Conservation (phyloP, 2,329 filamentous ascomycete species). For the Pyrenophora teres region DNA sequence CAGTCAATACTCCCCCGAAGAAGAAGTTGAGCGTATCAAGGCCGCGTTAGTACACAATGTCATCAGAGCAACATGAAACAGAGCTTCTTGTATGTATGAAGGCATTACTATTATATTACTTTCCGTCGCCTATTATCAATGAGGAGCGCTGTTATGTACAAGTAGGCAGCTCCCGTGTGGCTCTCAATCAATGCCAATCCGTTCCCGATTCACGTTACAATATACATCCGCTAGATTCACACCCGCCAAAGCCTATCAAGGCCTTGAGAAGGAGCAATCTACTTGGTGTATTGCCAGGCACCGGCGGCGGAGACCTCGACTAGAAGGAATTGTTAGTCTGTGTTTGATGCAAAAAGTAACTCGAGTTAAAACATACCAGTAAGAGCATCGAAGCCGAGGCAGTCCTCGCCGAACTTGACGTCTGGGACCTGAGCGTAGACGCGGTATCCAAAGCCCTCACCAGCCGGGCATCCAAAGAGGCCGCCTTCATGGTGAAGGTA, state of each 20-base stretch:
- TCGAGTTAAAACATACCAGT: slow-evolving; percentile 29
- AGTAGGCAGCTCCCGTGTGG: not conserved
- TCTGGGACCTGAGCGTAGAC: slow-evolving; percentile 37
- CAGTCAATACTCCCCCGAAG: slow-evolving; percentile 23
- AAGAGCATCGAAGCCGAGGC: slow-evolving; percentile 45
- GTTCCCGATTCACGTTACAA: slow-evolving; percentile 9
- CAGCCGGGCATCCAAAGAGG: slow-evolving; percentile 42
- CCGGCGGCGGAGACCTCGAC: slow-evolving; percentile 29
- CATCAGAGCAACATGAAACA: too few species aligned
- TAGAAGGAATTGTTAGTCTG: slow-evolving; percentile 14
- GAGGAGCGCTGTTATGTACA: slow-evolving; percentile 17
- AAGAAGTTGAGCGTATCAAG: slow-evolving; percentile 33
- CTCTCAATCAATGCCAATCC: too few species aligned
- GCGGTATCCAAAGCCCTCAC: slow-evolving; percentile 34
- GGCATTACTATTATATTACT: slow-evolving; percentile 26
- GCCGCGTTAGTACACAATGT: not conserved
- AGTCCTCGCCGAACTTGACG: slow-evolving; percentile 28
- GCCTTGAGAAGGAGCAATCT: slow-evolving; percentile 9
- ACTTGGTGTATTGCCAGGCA: slow-evolving; percentile 44
- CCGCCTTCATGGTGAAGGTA: slow-evolving; percentile 36
- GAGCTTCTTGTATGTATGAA: not conserved
- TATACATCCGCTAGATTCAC: not conserved
- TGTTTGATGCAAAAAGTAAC: not conserved
- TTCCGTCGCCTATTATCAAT: slow-evolving; percentile 19
- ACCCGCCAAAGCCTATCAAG: not conserved